Percentiles rank a stretch among this genome's conserved stretches.
Conservation (phyloP, 495 filamentous ascomycete genomes). For the Talaromyces trachyspermus region DNA sequence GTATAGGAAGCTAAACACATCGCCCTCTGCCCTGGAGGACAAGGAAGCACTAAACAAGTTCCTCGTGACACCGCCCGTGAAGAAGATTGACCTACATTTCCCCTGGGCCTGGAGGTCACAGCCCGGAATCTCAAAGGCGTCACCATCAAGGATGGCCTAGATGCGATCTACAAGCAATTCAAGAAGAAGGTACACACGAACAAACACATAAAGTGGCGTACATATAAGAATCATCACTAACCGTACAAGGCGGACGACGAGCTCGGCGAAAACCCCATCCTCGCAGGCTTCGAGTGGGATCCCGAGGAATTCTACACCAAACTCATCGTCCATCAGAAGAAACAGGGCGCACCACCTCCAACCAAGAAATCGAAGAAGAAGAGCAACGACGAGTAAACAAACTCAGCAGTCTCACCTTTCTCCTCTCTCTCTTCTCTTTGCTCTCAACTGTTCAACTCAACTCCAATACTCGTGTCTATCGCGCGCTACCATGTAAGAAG, state of each 20-base stretch:
- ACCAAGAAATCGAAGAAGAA: slow-evolving; percentile 65
- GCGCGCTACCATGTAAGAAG: no score
- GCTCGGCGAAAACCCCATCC: slow-evolving; percentile 63
- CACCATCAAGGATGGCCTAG: slow-evolving; percentile 89
- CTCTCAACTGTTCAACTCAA: background rate
- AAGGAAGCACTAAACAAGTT: slow-evolving; percentile 73
- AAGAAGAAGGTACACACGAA: slow-evolving; percentile 96
- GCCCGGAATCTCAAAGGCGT: slow-evolving; percentile 87
- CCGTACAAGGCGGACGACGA: slow-evolving; percentile 78
- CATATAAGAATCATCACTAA: slow-evolving; percentile 11
- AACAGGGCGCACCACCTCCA: slow-evolving; percentile 47
- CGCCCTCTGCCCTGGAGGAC: slow-evolving; percentile 66
- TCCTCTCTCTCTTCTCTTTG: no score
- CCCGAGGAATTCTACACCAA: slow-evolving; percentile 73
- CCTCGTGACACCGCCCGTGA: slow-evolving; percentile 73
- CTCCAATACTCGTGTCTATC: no score
- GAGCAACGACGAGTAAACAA: slow-evolving; percentile 45
- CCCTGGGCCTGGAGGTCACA: slow-evolving; percentile 80
- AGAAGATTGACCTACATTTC: slow-evolving; percentile 89
- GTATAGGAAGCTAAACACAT: slow-evolving; percentile 82
- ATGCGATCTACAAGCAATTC: slow-evolving; percentile 88
- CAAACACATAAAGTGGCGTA: no score
- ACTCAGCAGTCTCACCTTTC: no score
- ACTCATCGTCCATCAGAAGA: slow-evolving; percentile 77
- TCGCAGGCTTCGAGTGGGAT: slow-evolving; percentile 91